These are phyloP conservation scores for Phylloporus rhodoxanthus DNA, from an alignment of 768 basidiomycete species.

Conservation along the genomic window DNA sequence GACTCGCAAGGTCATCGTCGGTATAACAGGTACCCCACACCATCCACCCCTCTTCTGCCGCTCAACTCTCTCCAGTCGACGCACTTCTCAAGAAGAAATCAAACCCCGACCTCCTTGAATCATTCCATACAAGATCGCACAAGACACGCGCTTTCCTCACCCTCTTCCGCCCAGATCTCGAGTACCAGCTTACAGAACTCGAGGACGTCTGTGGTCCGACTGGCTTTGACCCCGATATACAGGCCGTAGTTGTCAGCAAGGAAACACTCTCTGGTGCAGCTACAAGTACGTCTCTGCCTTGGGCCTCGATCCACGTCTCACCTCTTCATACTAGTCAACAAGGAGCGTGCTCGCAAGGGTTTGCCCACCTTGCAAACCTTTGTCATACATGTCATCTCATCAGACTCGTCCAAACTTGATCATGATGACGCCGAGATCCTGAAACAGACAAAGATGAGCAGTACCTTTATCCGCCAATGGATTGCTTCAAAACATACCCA, in stretches of 20 bases:
- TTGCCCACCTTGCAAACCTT: constrained; percentile 62
- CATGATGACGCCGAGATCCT: constrained; percentile 62
- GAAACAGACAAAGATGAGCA: constrained; percentile 86
- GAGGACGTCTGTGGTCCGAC: constrained; percentile 91
- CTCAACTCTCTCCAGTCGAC: constrained; percentile 48
- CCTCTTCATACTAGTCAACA: constrained; percentile 47
- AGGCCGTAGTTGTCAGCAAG: constrained; percentile 84
- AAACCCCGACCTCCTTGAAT: constrained; percentile 61
- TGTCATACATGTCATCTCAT: constrained; percentile 86
- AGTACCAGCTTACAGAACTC: constrained; percentile 67
- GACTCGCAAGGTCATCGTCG: constrained; percentile 75
- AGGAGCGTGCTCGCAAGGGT: constrained; percentile 46
- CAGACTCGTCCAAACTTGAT: constrained; percentile 52
- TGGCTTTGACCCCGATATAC: constrained; percentile 78
- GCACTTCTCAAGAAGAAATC: constrained; percentile 64
- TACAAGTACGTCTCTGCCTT: constrained; percentile 45
- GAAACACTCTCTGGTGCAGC: constrained; percentile 79
- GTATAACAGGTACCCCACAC: constrained; percentile 62
- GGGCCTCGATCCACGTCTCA: not conserved
- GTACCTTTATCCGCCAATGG: constrained; percentile 89
- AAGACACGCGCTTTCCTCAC: constrained; percentile 63
- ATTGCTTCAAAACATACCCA: constrained; percentile 40
- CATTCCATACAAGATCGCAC: constrained; percentile 48
- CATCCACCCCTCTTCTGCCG: constrained; percentile 1
- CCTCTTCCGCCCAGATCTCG: constrained; percentile 62